Conservation (phyloP, 106 monocot genomes). For the Gastrodia elata region DNA sequence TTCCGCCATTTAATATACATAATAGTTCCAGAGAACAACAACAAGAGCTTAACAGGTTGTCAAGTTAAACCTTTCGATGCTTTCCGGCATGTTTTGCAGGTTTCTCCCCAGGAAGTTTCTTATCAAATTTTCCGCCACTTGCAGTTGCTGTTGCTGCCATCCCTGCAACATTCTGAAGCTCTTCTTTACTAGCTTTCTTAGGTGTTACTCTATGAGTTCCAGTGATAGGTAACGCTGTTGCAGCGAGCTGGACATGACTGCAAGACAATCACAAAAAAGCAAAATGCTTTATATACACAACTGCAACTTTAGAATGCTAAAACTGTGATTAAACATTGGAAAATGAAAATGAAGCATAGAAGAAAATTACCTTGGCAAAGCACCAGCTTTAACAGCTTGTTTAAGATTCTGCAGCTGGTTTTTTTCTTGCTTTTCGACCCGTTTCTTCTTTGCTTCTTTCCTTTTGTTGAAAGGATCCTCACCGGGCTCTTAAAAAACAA, state of each 20-base stretch:
- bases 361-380: constrained; percentile 75
- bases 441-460: constrained; percentile 60
- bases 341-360: background rate
- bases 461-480: constrained; percentile 82
- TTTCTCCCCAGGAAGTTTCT: constrained; percentile 89
- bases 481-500: constrained; percentile 59
- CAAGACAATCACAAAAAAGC: background rate
- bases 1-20: background rate
- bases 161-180: constrained; percentile 75
- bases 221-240: constrained; percentile 74
- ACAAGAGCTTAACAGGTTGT: background rate
- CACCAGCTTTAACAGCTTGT: constrained; percentile 50
- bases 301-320: too few relatives aligned
- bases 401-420: constrained; percentile 77
- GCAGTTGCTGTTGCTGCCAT: constrained; percentile 84
- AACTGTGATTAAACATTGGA: too few relatives aligned
- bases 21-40: background rate
- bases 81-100: constrained; percentile 83
- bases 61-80: constrained; percentile 51
- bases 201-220: constrained; percentile 48
- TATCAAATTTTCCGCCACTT: constrained; percentile 93
- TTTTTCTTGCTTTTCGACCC: constrained; percentile 80
- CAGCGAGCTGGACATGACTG: constrained; percentile 95
- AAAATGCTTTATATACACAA: background rate
- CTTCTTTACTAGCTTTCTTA: constrained; percentile 74